These are phyloP conservation scores for Torulaspora delbrueckii DNA, from an alignment of 805 yeast species.

Conservation along the genomic window DNA sequence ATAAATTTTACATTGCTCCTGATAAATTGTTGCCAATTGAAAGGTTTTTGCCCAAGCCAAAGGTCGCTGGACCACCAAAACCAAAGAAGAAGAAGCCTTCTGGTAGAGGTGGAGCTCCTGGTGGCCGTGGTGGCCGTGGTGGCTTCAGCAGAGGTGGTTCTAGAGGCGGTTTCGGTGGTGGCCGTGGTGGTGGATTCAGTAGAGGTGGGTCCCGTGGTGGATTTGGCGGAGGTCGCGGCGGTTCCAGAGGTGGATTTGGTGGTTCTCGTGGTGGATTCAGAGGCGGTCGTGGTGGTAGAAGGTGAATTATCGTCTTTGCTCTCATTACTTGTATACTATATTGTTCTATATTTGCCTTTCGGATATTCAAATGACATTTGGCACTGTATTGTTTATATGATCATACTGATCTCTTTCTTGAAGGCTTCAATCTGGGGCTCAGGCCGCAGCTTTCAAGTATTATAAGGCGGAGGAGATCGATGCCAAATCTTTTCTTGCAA, in stretches of 20 bases:
- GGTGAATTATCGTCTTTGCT: conserved; percentile 12
- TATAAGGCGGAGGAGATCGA: conserved; percentile 46
- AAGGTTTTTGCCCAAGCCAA: conserved; percentile 95
- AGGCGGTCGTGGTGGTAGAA: conserved; percentile 26
- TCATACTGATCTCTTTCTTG: conserved; percentile 21
- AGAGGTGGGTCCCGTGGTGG: conserved; percentile 35
- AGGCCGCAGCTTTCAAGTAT: conserved; percentile 53
- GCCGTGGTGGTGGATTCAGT: conserved; percentile 42
- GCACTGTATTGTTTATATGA: background rate
- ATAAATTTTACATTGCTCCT: conserved; percentile 90
- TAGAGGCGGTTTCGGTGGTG: conserved; percentile 43
- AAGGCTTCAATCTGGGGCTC: conserved; percentile 9
- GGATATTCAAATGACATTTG: background rate
- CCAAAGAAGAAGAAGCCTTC: conserved; percentile 62
- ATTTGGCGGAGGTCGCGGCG: conserved; percentile 30
- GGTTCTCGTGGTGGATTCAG: conserved; percentile 13
- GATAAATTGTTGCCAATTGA: conserved; percentile 94
- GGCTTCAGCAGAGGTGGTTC: conserved; percentile 45
- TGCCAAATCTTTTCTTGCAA: conserved; percentile 44
- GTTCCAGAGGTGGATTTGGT: conserved; percentile 15
- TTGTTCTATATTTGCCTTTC: conserved; percentile 7
- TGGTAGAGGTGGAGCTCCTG: conserved; percentile 49
- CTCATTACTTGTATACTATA: conserved; percentile 13
- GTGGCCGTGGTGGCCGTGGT: conserved; percentile 48
- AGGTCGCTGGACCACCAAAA: conserved; percentile 76